A percentile compares a stretch with the other conserved stretches of the same genome.
phyloP scores from a whole-genome alignment of 164 flowering plant species.

The Pachysandra terminalis region DNA sequence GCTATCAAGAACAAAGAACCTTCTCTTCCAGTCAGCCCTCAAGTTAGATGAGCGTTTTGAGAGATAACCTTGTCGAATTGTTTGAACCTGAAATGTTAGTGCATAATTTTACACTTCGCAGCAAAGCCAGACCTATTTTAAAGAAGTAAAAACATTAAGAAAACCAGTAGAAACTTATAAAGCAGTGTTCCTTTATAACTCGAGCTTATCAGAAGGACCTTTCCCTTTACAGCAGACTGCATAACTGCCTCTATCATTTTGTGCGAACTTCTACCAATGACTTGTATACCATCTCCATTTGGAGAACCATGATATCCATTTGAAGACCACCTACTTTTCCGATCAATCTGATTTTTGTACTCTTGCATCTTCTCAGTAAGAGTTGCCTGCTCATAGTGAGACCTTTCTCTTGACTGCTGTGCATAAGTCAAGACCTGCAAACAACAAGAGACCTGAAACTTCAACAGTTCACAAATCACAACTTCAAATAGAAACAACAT shows the following conservation, averaged over 20 bases:
- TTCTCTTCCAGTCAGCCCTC: slow-evolving; percentile 96
- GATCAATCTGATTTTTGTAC: slow-evolving; percentile 81
- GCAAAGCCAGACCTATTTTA: too few species aligned
- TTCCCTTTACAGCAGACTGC: slow-evolving; percentile 88
- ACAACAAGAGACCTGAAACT: background rate
- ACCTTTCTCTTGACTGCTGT: slow-evolving; percentile 89
- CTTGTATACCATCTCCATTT: slow-evolving; percentile 38
- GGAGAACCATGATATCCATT: slow-evolving; percentile 71
- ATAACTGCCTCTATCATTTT: slow-evolving; percentile 57
- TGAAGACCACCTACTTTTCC: slow-evolving; percentile 65
- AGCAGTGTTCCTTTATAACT: background rate
- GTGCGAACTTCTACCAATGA: slow-evolving; percentile 48
- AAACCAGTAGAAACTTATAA: background rate
- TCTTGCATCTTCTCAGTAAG: slow-evolving; percentile 93
- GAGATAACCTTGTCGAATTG: slow-evolving; percentile 94
- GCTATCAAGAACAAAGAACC: slow-evolving; percentile 95
- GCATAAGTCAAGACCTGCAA: slow-evolving; percentile 91
- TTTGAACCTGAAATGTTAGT: slow-evolving; percentile 77
- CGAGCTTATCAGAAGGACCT: slow-evolving; percentile 38
- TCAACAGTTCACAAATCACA: background rate
- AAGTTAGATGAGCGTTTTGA: slow-evolving; percentile 92
- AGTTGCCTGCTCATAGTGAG: slow-evolving; percentile 88
- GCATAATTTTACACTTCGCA: too few species aligned
- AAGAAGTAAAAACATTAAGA: slow-evolving; percentile 1
- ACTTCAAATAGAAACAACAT: background rate